phyloP scores from a whole-genome alignment of 352 stramenopile species.

The Bremia lactucae region DNA sequence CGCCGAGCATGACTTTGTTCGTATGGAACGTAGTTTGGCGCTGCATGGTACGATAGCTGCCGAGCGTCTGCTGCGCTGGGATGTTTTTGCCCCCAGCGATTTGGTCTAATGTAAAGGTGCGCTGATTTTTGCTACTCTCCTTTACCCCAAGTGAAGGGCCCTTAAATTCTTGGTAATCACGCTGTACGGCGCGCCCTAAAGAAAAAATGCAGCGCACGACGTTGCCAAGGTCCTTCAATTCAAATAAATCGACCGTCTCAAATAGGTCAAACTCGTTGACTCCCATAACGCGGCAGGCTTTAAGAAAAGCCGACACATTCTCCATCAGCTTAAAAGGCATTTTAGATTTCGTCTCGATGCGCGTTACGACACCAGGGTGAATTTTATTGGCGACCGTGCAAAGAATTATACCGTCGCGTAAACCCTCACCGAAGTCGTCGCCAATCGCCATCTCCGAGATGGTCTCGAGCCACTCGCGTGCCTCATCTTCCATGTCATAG shows the following conservation, averaged over 20 bases:
- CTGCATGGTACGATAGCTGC: constrained; percentile 65
- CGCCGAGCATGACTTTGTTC: constrained; percentile 70
- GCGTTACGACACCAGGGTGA: constrained; percentile 44
- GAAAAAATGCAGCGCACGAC: constrained; percentile 75
- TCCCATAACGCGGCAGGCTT: constrained; percentile 71
- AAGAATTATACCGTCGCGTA: constrained; percentile 76
- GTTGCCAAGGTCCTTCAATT: constrained; percentile 78
- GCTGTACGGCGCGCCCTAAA: constrained; percentile 63
- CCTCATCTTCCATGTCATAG: constrained; percentile 78
- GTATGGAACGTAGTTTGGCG: constrained; percentile 34
- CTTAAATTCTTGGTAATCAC: constrained; percentile 57
- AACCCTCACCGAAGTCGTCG: constrained; percentile 63
- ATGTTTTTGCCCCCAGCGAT: constrained; percentile 50
- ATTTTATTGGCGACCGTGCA: constrained; percentile 81
- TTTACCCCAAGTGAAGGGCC: constrained; percentile 74
- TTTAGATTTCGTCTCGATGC: constrained; percentile 75
- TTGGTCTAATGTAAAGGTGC: constrained; percentile 58
- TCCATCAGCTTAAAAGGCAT: constrained; percentile 92
- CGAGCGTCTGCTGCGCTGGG: constrained; percentile 51
- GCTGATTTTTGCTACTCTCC: constrained; percentile 68
- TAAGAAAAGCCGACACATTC: constrained; percentile 82
- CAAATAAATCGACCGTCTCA: constrained; percentile 85
- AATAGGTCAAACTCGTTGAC: constrained; percentile 88
- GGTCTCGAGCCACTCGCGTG: constrained; percentile 76
- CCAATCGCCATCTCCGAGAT: constrained; percentile 70